Evolutionary conservation across 2,329 filamentous ascomycete genomes (phyloP), one percentile per base, ranked within the genome.

Genomic region (Venturia oleaginea): DNA sequence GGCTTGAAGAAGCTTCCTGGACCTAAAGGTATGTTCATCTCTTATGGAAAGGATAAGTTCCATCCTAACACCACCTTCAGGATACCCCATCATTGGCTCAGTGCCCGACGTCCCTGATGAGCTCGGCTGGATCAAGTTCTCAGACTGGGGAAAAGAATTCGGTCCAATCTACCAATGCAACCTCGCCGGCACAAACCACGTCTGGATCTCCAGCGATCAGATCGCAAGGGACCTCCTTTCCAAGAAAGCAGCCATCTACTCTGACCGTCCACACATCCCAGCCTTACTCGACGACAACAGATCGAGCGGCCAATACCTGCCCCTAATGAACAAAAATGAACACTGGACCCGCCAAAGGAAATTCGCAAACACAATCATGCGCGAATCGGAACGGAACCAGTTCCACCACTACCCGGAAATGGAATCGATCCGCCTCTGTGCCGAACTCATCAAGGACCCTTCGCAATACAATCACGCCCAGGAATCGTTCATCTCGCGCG

Each of bases 111-210:
- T 79, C 4, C 77, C 77, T 32, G 75, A 77, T 54, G 76, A 77
- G 68, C 76, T 77, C 64, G 70, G 73, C 34, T 77, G 76, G 68
- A 73, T 79, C 67, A 79, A 78, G 63, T 79, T 79, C 59, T 71
- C 76, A n/a, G 75, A 79, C 48, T 79, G 77, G 77, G 73, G 73
- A 51, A 75, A 77, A 66, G 68, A 76, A 62, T 77, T 75, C 64
- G 77, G 77, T 3, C 76, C 77, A 2, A 78, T 80, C 65, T 80
- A 79, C 65, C 76, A 79, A 62, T 71, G 75, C 67, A 74, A 79
- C 60, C 70, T 80, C 13, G 76, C 76, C 65, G 78, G 78, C 24
- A 68, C 69, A 64, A 79, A 78, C 63, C 77, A 80, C 67, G 75
- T 80, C 61, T 79, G 77, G 76, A 77, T 80, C 60, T 77, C 75